Conservation (phyloP, 2,329 filamentous ascomycete genomes). For the Aspergillus arachidicola region DNA sequence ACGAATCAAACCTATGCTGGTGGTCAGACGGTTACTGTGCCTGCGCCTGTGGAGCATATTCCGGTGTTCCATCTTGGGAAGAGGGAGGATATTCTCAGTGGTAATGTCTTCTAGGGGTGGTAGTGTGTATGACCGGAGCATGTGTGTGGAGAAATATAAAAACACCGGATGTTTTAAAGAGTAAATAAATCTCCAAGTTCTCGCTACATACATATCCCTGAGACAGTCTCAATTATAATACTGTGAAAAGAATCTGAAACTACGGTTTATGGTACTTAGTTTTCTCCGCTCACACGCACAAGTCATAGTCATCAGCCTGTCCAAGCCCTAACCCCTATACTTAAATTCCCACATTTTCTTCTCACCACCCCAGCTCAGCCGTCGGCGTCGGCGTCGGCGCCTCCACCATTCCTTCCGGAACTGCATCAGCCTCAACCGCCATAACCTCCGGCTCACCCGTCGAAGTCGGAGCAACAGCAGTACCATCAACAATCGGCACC, state of each 20-base stretch:
- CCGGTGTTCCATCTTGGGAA: conserved; percentile 61
- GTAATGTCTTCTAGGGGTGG: conserved; percentile 16
- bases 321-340: too few relatives aligned
- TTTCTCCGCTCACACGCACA: neutral
- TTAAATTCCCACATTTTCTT: too few relatives aligned
- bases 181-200: neutral
- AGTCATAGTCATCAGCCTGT: too few relatives aligned
- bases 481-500: conserved; percentile 15
- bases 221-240: neutral
- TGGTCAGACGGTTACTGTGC: conserved; percentile 32
- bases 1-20: conserved; percentile 43
- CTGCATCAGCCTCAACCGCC: neutral
- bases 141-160: neutral
- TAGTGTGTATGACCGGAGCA: neutral
- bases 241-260: neutral
- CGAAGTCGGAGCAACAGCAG: neutral
- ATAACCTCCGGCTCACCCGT: neutral
- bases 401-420: neutral
- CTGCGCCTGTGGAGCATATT: conserved; percentile 40
- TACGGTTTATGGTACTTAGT: neutral
- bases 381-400: neutral
- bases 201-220: too few relatives aligned
- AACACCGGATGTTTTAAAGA: fast-evolving
- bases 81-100: conserved; percentile 70
- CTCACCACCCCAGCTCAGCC: neutral